Percentiles rank a stretch among this genome's conserved stretches.
Conservation (phyloP, 306 rosid genomes). For the Cyclanthera cordifolia region DNA sequence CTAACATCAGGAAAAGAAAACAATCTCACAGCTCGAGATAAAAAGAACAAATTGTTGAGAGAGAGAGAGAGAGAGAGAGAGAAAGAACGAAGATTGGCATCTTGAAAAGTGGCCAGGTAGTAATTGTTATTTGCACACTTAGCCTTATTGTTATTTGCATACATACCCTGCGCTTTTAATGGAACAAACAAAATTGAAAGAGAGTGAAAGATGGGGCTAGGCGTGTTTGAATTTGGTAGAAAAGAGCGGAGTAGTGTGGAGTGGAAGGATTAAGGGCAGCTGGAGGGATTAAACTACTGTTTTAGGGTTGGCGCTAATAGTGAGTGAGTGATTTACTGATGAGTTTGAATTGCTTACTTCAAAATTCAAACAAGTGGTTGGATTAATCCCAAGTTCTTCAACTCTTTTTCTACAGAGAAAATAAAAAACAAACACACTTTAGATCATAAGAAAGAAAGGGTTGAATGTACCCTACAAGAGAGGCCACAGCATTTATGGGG, state of each 20-base stretch:
- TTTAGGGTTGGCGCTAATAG: too few relatives aligned
- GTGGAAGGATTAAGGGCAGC: too few relatives aligned
- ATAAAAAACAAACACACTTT: too few relatives aligned
- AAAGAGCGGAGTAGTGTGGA: too few relatives aligned
- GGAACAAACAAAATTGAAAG: background rate
- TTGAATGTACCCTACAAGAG: slow-evolving; percentile 11
- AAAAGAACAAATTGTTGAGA: background rate
- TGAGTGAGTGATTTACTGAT: slow-evolving; percentile 4
- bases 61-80: slow-evolving; percentile 1
- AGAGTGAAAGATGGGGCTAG: background rate
- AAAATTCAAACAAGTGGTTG: too few relatives aligned
- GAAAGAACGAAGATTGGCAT: background rate
- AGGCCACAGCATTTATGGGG: slow-evolving; percentile 13
- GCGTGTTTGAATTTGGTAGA: too few relatives aligned
- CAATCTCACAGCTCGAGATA: slow-evolving; percentile 12
- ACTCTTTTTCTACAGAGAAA: too few relatives aligned
- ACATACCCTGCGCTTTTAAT: slow-evolving; percentile 3
- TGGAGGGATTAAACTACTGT: too few relatives aligned
- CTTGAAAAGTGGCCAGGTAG: slow-evolving; percentile 5
- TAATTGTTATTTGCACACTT: background rate
- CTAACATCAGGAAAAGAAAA: background rate
- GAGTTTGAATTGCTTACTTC: too few relatives aligned
- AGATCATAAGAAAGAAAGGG: slow-evolving; percentile 7
- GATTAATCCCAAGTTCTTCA: too few relatives aligned
- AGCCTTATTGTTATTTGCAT: background rate